Base-by-base conservation (phyloP, 805 yeast genomes). In the Myxozyma sirexii region DNA sequence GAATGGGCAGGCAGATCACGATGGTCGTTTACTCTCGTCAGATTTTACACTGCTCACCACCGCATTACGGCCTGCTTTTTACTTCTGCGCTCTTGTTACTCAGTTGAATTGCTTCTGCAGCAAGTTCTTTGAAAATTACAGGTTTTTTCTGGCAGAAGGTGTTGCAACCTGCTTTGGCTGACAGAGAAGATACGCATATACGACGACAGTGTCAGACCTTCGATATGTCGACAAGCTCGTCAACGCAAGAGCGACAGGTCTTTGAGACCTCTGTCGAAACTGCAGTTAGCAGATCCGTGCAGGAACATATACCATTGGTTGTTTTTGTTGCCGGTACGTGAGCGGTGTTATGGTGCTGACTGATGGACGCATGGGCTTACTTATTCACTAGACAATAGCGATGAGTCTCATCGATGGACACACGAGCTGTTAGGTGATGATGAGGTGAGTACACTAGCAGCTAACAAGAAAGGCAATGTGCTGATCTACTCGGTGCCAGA, bases 261-360 rank as follows among this genome's bases (percentile, higher is more conserved):
- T 59, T 64, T 44, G 63, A 52, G 56, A 48, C 60, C 21, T 59
- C 64, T 19, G 67, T 64, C 17, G 59, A 55, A 21, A 39, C 43
- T 13, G 67, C 67, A 1, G 67, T 64, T 17, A 35, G 41, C 10
- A 33, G 62, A 24, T 54, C 67, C 10, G 65, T 60, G 15, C 55
- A 58, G 46, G 44, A 45, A 37, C 54, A 41, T 2, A 38, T 60
- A 13, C 64, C 66, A 12, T 50, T 64, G 10, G 58, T 56, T 15
- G 67, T 64, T 7, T 59, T 48, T n/a, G 39, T 63, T 19, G 41
- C 56, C 7, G 67, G 67, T 64, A 26, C 12, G 62, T 46, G 15
- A 13, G 29, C 38, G 7, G 27, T 13, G 21, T 23, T 8, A 17
- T 38, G 38, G 27, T 24, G 21, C 19, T 7, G 37, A 27, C 15